Conservation (phyloP, 2,329 filamentous ascomycete species). For the Cadophora gregata region DNA sequence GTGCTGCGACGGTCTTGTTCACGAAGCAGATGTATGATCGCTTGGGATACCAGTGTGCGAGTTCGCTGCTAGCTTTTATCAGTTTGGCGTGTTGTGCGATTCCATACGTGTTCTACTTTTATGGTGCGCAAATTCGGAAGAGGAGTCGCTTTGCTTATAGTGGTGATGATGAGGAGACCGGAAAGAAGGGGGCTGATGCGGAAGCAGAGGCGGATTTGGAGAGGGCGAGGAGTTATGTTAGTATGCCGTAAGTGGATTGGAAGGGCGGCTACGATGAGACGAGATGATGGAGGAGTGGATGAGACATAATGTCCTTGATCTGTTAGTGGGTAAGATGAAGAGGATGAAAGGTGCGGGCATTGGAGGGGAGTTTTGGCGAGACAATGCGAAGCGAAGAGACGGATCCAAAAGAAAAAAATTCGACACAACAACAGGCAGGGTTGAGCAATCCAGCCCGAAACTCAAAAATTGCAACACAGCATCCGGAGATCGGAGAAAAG, state of each 20-base stretch:
- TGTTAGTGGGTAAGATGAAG: neutral
- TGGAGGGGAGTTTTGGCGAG: no score
- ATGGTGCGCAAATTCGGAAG: slow-evolving; percentile 72
- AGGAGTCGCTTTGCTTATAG: slow-evolving; percentile 76
- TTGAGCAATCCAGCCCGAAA: no score
- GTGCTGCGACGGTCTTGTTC: slow-evolving; percentile 77
- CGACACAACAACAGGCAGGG: no score
- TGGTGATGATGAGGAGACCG: slow-evolving; percentile 56
- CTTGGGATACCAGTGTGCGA: slow-evolving; percentile 78
- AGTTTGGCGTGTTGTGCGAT: slow-evolving; percentile 80
- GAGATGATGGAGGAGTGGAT: neutral
- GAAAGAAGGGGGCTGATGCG: slow-evolving; percentile 13
- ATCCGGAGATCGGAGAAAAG: no score
- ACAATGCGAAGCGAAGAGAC: no score
- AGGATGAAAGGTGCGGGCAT: neutral
- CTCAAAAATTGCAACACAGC: no score
- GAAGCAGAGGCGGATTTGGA: slow-evolving; percentile 31
- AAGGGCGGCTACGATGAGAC: slow-evolving; percentile 41
- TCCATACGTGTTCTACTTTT: slow-evolving; percentile 82
- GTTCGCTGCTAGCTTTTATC: slow-evolving; percentile 74
- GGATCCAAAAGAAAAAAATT: no score
- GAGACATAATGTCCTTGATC: neutral
- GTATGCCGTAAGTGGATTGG: slow-evolving; percentile 44
- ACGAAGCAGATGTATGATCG: slow-evolving; percentile 80
- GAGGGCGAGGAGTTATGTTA: slow-evolving; percentile 38